Conservation (phyloP, 345 rosid species). For the Trapa bicornis region DNA sequence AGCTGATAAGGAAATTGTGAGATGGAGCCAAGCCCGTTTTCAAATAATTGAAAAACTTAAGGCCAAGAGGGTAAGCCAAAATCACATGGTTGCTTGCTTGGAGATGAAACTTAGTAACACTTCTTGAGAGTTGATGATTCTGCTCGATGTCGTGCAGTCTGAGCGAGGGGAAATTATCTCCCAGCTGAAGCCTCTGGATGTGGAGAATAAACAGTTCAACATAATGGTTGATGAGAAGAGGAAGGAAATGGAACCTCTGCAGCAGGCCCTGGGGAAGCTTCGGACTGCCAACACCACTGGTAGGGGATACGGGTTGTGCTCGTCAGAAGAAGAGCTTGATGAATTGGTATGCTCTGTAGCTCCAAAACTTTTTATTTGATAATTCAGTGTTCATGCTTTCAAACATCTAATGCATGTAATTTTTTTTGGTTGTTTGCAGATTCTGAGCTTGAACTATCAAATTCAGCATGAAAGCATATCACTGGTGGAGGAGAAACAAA, state of each 20-base stretch:
- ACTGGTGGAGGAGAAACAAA: constrained; percentile 81
- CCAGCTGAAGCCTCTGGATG: constrained; percentile 28
- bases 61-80: constrained; percentile 49
- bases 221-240: constrained; percentile 48
- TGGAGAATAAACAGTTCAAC: constrained; percentile 25
- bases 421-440: constrained; percentile 29
- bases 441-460: constrained; percentile 58
- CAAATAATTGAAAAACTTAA: constrained; percentile 31
- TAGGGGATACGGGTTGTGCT: constrained; percentile 49
- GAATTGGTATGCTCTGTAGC: constrained; percentile 35
- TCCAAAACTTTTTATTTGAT: background rate
- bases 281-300: constrained; percentile 26
- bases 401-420: background rate
- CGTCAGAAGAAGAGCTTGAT: constrained; percentile 83
- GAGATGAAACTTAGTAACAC: background rate
- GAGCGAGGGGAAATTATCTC: constrained; percentile 35
- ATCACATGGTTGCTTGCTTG: background rate
- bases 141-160: constrained; percentile 16
- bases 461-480: constrained; percentile 94
- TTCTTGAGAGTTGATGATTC: background rate
- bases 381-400: background rate
- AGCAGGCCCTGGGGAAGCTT: constrained; percentile 83
- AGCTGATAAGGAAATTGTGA: constrained; percentile 49
- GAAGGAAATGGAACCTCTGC: constrained; percentile 74
- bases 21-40: constrained; percentile 29